These are phyloP conservation scores for Ganoderma lingzhi DNA, from an alignment of 1,284 basidiomycete genomes.

Conservation along the genomic window DNA sequence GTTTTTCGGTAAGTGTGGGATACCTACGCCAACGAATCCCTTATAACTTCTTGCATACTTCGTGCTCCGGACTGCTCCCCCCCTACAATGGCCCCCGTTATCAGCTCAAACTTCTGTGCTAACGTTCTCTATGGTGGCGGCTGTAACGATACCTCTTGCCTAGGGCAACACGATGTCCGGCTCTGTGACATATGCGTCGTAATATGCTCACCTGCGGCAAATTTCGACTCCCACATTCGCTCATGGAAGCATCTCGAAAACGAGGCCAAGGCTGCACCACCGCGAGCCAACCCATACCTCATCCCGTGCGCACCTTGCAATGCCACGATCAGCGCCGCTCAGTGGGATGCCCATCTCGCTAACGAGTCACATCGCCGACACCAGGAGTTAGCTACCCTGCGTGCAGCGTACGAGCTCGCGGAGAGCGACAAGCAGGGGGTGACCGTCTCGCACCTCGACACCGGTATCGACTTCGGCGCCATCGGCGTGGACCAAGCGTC, in stretches of 20 bases:
- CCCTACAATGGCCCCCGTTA: slow-evolving; percentile 1
- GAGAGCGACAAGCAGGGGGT: slow-evolving; percentile 40
- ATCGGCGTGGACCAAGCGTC: slow-evolving; percentile 41
- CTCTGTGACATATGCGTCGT: slow-evolving; percentile 31
- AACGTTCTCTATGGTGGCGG: slow-evolving; percentile 25
- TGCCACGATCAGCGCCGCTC: neutral
- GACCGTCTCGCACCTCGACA: slow-evolving; percentile 30
- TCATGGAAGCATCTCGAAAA: slow-evolving; percentile 17
- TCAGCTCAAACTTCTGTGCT: slow-evolving; percentile 15
- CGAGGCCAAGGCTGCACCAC: neutral
- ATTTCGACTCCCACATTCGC: slow-evolving; percentile 20
- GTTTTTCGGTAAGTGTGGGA: neutral
- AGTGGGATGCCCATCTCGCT: slow-evolving; percentile 9
- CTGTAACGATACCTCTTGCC: slow-evolving; percentile 18
- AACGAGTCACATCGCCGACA: slow-evolving; percentile 16
- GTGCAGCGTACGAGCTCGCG: slow-evolving; percentile 38
- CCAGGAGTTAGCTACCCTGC: slow-evolving; percentile 19
- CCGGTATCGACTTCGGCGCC: slow-evolving; percentile 47
- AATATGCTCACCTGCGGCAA: slow-evolving; percentile 22
- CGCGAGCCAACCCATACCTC: slow-evolving; percentile 3
- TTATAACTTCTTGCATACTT: neutral
- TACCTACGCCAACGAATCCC: neutral
- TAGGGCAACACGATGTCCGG: slow-evolving; percentile 25
- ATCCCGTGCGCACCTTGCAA: slow-evolving; percentile 12
- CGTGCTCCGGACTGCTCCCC: neutral